These are phyloP conservation scores for Strigomonas oncopelti DNA, from an alignment of 208 protist genomes.

Conservation along the genomic window DNA sequence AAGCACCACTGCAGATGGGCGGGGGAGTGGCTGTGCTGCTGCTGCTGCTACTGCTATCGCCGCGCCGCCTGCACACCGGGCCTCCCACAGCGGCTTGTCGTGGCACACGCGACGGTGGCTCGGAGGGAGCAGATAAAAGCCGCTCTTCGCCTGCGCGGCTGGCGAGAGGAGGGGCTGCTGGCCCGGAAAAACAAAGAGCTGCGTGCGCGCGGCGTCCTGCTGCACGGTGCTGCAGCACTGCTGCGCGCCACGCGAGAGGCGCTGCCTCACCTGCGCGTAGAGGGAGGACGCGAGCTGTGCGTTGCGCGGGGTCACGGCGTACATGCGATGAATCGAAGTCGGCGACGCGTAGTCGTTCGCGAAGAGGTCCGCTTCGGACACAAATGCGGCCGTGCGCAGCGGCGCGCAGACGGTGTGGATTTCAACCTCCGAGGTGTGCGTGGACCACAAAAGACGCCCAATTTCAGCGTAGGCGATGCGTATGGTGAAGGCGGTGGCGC, in stretches of 20 bases:
- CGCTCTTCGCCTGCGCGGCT: not conserved
- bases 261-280: conserved; percentile 18
- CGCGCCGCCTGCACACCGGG: too few species aligned
- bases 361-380: not conserved
- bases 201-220: not conserved
- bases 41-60: too few species aligned
- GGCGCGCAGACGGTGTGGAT: conserved; percentile 9
- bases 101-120: not conserved
- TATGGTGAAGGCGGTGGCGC: conserved; percentile 47
- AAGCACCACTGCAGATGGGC: too few species aligned
- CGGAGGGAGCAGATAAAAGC: conserved; percentile 13
- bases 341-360: not conserved
- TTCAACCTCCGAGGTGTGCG: conserved; percentile 28
- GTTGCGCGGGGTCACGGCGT: conserved; percentile 16
- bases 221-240: conserved; percentile 7
- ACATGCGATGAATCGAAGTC: conserved; percentile 13
- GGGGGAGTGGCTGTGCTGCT: not conserved
- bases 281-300: conserved; percentile 5
- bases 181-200: not conserved
- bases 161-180: conserved; percentile 15
- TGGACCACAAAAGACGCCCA: conserved; percentile 1
- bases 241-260: conserved; percentile 11
- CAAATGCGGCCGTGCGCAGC: not conserved
- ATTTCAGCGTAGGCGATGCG: conserved; percentile 35
- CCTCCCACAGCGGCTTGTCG: not conserved